A percentile compares a stretch with the other conserved stretches of the same genome.
These are phyloP conservation scores for Exserohilum turcica DNA, from an alignment of 2,329 filamentous ascomycete species.

Conservation along the genomic window DNA sequence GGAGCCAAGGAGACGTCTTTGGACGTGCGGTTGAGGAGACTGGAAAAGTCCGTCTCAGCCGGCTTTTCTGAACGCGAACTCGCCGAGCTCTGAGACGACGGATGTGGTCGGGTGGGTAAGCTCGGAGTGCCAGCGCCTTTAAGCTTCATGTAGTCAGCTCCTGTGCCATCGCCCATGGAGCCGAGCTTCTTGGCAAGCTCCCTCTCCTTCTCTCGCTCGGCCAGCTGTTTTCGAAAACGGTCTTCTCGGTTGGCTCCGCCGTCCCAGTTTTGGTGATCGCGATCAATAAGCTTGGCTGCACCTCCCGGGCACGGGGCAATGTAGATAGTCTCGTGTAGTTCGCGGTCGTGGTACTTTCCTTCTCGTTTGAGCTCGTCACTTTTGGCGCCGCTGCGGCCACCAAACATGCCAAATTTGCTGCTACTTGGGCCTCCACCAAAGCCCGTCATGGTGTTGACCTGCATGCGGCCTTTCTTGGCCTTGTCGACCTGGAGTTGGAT, in stretches of 20 bases:
- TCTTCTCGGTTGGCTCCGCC: constrained; percentile 66
- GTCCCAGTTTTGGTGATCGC: constrained; percentile 54
- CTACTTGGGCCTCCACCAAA: constrained; percentile 44
- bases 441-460: constrained; percentile 73
- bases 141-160: constrained; percentile 70
- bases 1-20: constrained; percentile 50
- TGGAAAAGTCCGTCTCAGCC: constrained; percentile 42
- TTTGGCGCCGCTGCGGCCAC: constrained; percentile 30
- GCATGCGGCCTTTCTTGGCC: constrained; percentile 70
- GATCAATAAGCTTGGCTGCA: constrained; percentile 68
- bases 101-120: constrained; percentile 25
- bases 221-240: constrained; percentile 66
- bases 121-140: constrained; percentile 29
- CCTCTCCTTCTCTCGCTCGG: constrained; percentile 71
- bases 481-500: constrained; percentile 80
- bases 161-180: constrained; percentile 64
- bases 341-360: constrained; percentile 60
- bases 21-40: constrained; percentile 53
- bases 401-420: constrained; percentile 42
- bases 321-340: constrained; percentile 59
- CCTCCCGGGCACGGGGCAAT: constrained; percentile 53
- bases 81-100: constrained; percentile 23
- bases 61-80: constrained; percentile 23
- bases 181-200: constrained; percentile 73
- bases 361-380: constrained; percentile 38